Evolutionary conservation across 2,329 filamentous ascomycete species (phyloP).

Genomic region (Raffaelea arxii): DNA sequence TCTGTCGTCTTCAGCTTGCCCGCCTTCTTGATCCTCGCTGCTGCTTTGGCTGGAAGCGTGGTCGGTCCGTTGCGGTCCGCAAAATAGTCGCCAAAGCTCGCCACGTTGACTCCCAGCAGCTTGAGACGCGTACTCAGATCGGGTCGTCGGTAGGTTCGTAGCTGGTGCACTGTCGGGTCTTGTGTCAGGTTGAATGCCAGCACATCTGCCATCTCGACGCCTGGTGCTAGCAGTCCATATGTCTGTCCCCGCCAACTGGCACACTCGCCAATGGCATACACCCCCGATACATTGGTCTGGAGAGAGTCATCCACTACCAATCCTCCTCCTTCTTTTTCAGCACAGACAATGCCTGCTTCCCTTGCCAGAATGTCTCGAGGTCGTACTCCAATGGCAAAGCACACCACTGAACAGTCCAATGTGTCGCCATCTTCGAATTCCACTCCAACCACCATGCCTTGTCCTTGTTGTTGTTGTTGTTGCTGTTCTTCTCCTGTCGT

Average conservation of each 20-base stretch:
- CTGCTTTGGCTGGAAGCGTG: constrained; percentile 49
- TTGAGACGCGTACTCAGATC: constrained; percentile 90
- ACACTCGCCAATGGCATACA: constrained; percentile 87
- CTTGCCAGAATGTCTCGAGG: constrained; percentile 69
- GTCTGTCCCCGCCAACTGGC: constrained; percentile 83
- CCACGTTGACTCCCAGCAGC: constrained; percentile 80
- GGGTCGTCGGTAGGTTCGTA: constrained; percentile 41
- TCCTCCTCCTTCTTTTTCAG: constrained; percentile 64
- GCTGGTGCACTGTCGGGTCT: constrained; percentile 60
- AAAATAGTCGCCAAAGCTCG: constrained; percentile 90
- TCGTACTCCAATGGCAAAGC: constrained; percentile 82
- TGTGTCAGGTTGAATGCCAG: constrained; percentile 86
- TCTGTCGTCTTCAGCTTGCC: constrained; percentile 21
- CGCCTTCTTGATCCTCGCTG: constrained; percentile 23
- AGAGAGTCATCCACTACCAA: constrained; percentile 60
- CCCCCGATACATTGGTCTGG: constrained; percentile 57
- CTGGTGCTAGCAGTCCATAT: constrained; percentile 80
- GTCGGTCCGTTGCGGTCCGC: constrained; percentile 77
- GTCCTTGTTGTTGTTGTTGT: constrained; percentile 36
- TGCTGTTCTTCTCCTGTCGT: too few relatives aligned
- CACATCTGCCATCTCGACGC: constrained; percentile 87
- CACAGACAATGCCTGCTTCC: constrained; percentile 60
- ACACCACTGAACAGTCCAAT: constrained; percentile 71
- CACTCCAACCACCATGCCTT: constrained; percentile 61
- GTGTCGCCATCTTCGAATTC: constrained; percentile 71